Percentiles rank a stretch among this genome's conserved stretches.
phyloP scores from a whole-genome alignment of 495 filamentous ascomycete genomes.

The Penicillium robsamsonii region DNA sequence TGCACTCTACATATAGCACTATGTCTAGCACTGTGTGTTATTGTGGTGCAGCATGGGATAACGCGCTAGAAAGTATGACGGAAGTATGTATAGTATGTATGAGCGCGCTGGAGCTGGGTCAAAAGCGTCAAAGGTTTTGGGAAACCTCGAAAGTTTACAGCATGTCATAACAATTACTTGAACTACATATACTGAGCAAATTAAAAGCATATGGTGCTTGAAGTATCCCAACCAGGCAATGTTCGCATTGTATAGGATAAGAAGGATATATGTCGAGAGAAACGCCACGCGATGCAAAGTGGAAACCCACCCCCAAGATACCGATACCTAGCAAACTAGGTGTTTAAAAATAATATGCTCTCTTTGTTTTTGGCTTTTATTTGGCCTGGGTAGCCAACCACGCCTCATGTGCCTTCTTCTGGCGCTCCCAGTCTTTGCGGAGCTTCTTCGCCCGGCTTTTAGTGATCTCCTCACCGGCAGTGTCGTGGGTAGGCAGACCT shows the following conservation, averaged over 20 bases:
- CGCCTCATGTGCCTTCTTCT: constrained; percentile 81
- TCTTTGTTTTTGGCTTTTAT: constrained; percentile 13
- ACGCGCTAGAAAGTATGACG: not conserved
- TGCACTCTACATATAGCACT: not conserved
- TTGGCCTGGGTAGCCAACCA: constrained; percentile 48
- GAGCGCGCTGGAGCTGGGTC: not conserved
- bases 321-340: constrained; percentile 14
- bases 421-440: constrained; percentile 86
- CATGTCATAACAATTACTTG: not conserved
- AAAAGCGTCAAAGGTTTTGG: not conserved
- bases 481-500: constrained; percentile 75
- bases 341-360: constrained; percentile 7
- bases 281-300: constrained; percentile 23
- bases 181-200: not conserved
- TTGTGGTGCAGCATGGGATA: not conserved
- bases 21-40: not conserved
- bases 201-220: not conserved
- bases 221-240: constrained; percentile 7
- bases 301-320: constrained; percentile 8
- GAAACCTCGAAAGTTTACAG: not conserved
- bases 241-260: constrained; percentile 4
- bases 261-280: constrained; percentile 11
- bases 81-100: not conserved
- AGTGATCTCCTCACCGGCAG: constrained; percentile 72
- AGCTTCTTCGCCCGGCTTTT: constrained; percentile 83